phyloP scores from a whole-genome alignment of 2,329 filamentous ascomycete species.

The Colletotrichum nymphaeae region DNA sequence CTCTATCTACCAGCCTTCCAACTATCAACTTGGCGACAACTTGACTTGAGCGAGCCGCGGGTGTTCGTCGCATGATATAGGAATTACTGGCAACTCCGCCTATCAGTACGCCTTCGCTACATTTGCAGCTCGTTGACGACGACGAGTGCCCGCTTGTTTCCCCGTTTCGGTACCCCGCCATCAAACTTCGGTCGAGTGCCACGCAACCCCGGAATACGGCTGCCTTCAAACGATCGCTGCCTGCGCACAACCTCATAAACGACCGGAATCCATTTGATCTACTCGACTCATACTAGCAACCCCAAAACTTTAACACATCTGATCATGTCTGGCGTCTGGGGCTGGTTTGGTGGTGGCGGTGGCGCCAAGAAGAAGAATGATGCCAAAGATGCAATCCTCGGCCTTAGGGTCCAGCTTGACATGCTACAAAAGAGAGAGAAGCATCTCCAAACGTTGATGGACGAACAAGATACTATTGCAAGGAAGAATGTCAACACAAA shows the following conservation, averaged over 20 bases:
- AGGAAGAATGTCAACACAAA: conserved; percentile 90
- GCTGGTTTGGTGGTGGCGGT: conserved; percentile 90
- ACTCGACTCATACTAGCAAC: not conserved
- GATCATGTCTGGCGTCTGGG: conserved; percentile 77
- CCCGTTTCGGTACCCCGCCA: conserved; percentile 35
- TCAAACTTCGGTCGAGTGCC: conserved; percentile 35
- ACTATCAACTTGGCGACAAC: conserved; percentile 25
- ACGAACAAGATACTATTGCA: conserved; percentile 89
- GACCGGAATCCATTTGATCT: not conserved
- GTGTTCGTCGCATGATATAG: conserved; percentile 20
- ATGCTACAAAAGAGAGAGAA: conserved; percentile 98
- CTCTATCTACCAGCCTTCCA: conserved; percentile 25
- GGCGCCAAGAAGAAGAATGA: conserved; percentile 80
- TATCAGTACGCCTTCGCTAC: not conserved
- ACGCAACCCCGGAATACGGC: conserved; percentile 33
- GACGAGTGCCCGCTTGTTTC: conserved; percentile 26
- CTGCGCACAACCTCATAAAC: conserved; percentile 24
- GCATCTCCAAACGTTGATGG: conserved; percentile 91
- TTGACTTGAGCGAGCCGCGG: conserved; percentile 22
- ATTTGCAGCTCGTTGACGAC: conserved; percentile 18
- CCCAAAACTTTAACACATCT: conserved; percentile 23
- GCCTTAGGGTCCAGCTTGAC: conserved; percentile 87
- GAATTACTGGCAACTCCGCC: not conserved
- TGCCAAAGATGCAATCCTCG: conserved; percentile 96
- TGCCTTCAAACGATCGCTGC: conserved; percentile 27